Percentiles rank a stretch among this genome's conserved stretches.
These are phyloP conservation scores for Penicillium malachiteum DNA, from an alignment of 495 filamentous ascomycete genomes.

Conservation along the genomic window DNA sequence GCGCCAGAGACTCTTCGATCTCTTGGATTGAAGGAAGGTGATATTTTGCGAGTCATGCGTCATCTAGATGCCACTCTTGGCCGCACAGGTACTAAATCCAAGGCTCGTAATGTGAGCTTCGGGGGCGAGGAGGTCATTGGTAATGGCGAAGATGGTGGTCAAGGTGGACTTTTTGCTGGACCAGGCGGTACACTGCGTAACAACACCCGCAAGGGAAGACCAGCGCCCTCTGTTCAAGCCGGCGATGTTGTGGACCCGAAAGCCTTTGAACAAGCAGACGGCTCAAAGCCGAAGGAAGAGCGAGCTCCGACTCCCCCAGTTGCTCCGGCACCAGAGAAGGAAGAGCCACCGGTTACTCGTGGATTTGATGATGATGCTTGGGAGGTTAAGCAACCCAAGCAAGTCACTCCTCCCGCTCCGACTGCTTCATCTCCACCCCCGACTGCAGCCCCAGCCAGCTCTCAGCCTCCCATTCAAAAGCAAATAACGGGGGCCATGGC, in stretches of 20 bases:
- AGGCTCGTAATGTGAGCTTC: slow-evolving; percentile 62
- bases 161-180: slow-evolving; percentile 84
- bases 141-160: slow-evolving; percentile 49
- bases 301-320: slow-evolving; percentile 47
- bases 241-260: slow-evolving; percentile 84
- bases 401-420: slow-evolving; percentile 34
- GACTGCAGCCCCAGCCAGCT: slow-evolving; percentile 37
- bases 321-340: slow-evolving; percentile 28
- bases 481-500: slow-evolving; percentile 69
- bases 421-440: slow-evolving; percentile 30
- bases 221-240: slow-evolving; percentile 78
- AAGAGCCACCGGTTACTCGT: slow-evolving; percentile 45
- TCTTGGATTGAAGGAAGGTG: slow-evolving; percentile 88
- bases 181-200: slow-evolving; percentile 85
- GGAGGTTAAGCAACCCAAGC: slow-evolving; percentile 91
- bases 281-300: slow-evolving; percentile 40
- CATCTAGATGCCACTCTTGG: slow-evolving; percentile 78
- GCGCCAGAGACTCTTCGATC: slow-evolving; percentile 76
- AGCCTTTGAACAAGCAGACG: slow-evolving; percentile 68
- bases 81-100: slow-evolving; percentile 58
- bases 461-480: slow-evolving; percentile 45
- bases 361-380: slow-evolving; percentile 98
- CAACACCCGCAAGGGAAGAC: slow-evolving; percentile 92
- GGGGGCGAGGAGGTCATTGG: slow-evolving; percentile 54
- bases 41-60: slow-evolving; percentile 93